Evolutionary conservation across 2,329 filamentous ascomycete genomes (phyloP).

Genomic region (Paracorniculantispora psalliotae): DNA sequence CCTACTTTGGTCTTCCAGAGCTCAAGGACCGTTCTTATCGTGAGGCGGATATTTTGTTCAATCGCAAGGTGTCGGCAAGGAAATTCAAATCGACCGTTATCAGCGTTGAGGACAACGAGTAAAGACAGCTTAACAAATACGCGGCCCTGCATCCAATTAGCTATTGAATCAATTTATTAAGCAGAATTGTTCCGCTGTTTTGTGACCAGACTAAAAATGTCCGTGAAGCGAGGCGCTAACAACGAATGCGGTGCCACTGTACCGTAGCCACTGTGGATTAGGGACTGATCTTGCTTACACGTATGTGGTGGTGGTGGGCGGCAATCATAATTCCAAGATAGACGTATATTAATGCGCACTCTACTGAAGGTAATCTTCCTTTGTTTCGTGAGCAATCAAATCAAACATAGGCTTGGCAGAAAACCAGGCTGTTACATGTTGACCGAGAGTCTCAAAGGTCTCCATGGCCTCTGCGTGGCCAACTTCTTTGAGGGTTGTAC

Average conservation of each 20-base stretch:
- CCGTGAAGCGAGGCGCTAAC: too few relatives aligned
- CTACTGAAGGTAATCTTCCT: conserved; percentile 9
- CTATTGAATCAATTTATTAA: too few relatives aligned
- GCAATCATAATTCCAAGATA: background rate
- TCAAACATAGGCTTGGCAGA: conserved; percentile 34
- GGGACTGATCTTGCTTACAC: too few relatives aligned
- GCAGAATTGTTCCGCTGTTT: too few relatives aligned
- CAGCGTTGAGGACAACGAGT: conserved; percentile 37
- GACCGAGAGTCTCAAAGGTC: conserved; percentile 63
- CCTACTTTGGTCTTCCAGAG: conserved; percentile 40
- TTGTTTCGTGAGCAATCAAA: conserved; percentile 4
- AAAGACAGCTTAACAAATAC: conserved; percentile 12
- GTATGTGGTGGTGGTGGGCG: too few relatives aligned
- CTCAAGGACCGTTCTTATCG: conserved; percentile 40
- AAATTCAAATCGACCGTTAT: conserved; percentile 41
- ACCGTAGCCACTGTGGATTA: too few relatives aligned
- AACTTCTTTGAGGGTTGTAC: conserved; percentile 61
- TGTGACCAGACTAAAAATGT: too few relatives aligned
- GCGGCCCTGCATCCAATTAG: too few relatives aligned
- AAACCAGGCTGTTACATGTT: conserved; percentile 60
- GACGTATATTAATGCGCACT: background rate
- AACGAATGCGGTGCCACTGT: too few relatives aligned
- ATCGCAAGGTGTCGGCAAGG: conserved; percentile 34
- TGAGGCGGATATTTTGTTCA: conserved; percentile 41
- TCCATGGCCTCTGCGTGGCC: conserved; percentile 61